These are phyloP conservation scores for Gigaspora rosea DNA, from an alignment of 192 early-diverging fungal genomes.

Conservation along the genomic window DNA sequence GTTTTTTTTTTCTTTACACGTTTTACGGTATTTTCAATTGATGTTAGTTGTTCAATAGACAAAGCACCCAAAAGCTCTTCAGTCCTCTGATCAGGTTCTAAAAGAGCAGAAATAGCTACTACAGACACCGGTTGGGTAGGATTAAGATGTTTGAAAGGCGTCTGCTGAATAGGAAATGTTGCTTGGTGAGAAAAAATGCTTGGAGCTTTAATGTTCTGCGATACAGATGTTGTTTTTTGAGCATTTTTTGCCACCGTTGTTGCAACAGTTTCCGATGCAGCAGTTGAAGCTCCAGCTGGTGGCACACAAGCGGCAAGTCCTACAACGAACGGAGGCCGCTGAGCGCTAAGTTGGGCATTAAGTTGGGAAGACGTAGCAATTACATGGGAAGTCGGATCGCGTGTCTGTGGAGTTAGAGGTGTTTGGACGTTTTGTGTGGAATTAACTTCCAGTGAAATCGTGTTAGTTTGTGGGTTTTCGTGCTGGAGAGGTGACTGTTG, in stretches of 20 bases:
- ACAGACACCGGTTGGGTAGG: background rate
- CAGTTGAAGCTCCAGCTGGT: conserved; percentile 3
- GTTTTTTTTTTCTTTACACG: conserved; percentile 21
- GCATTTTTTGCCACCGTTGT: background rate
- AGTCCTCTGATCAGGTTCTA: conserved; percentile 9
- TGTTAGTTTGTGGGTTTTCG: conserved; percentile 19
- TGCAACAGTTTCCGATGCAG: conserved; percentile 4
- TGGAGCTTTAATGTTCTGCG: background rate
- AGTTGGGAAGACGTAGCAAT: background rate
- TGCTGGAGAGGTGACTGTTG: conserved; percentile 7
- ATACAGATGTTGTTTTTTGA: background rate
- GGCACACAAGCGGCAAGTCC: conserved; percentile 5
- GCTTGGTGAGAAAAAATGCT: background rate
- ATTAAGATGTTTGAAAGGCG: background rate
- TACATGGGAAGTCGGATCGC: background rate
- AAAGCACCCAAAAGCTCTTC: conserved; percentile 24
- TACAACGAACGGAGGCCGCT: background rate
- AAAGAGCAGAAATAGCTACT: conserved; percentile 18
- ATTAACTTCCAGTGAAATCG: background rate
- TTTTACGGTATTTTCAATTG: conserved; percentile 28
- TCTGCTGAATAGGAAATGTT: background rate
- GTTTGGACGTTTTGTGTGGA: background rate
- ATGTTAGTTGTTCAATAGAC: conserved; percentile 16
- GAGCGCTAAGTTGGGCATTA: background rate
- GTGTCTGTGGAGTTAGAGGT: background rate